phyloP scores from a whole-genome alignment of 1,284 basidiomycete species.

The Kwoniella shivajii region DNA sequence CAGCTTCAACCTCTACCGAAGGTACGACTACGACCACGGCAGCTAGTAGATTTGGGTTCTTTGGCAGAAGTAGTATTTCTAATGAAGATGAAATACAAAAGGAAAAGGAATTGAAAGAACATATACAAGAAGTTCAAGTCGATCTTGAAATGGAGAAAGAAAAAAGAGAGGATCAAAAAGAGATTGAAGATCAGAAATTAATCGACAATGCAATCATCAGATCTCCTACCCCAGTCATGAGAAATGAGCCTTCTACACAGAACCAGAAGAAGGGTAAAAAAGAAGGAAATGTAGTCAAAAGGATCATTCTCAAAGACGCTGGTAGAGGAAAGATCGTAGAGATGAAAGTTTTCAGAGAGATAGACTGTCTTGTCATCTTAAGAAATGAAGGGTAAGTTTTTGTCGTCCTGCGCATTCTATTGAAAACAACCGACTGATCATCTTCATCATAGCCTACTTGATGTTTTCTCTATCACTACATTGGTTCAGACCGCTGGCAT shows the following conservation, averaged over 20 bases:
- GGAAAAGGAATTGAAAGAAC: constrained; percentile 24
- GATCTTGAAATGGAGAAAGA: constrained; percentile 46
- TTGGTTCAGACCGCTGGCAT: constrained; percentile 21
- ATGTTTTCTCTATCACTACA: constrained; percentile 33
- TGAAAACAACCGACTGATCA: neutral
- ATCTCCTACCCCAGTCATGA: constrained; percentile 2
- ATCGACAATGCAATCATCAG: constrained; percentile 24
- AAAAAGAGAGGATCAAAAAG: constrained; percentile 33
- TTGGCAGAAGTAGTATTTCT: constrained; percentile 16
- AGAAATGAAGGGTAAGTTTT: constrained; percentile 43
- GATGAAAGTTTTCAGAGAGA: constrained; percentile 36
- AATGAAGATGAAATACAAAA: constrained; percentile 5
- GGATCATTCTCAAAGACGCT: constrained; percentile 31
- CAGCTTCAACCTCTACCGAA: constrained; percentile 21
- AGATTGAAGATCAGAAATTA: constrained; percentile 29
- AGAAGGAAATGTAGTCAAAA: constrained; percentile 4
- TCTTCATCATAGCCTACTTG: constrained; percentile 30
- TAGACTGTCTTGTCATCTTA: constrained; percentile 32
- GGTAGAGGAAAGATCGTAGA: constrained; percentile 36
- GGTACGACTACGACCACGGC: constrained; percentile 15
- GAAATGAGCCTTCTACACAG: neutral
- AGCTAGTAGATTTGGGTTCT: constrained; percentile 22
- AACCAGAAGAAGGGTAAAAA: neutral
- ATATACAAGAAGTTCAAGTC: constrained; percentile 43
- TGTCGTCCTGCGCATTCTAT: neutral